Evolutionary conservation across 2,329 filamentous ascomycete species (phyloP).

Genomic region (Fusarium sp.): DNA sequence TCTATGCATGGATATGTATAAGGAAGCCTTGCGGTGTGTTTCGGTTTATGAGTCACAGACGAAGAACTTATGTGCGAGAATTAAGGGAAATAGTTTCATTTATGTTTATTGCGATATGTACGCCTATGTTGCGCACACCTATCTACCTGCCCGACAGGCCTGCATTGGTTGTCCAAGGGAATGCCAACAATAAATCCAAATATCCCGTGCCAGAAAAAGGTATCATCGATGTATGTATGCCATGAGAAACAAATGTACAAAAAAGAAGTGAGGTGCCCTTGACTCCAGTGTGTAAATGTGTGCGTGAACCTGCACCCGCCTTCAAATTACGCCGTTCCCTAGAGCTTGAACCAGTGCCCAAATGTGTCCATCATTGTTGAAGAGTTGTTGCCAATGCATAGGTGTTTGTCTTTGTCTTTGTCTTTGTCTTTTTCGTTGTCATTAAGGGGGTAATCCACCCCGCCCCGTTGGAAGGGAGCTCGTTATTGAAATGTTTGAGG

Average conservation of each 20-base stretch:
- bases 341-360: constrained; percentile 29
- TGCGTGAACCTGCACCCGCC: constrained; percentile 41
- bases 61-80: neutral
- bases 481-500: constrained; percentile 15
- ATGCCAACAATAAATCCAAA: constrained; percentile 28
- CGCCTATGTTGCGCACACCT: constrained; percentile 8
- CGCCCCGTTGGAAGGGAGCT: constrained; percentile 8
- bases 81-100: constrained; percentile 26
- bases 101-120: constrained; percentile 27
- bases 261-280: constrained; percentile 40
- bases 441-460: constrained; percentile 38
- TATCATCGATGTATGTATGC: constrained; percentile 46
- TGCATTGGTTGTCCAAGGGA: constrained; percentile 15
- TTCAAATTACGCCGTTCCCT: constrained; percentile 43
- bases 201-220: constrained; percentile 41
- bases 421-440: constrained; percentile 46
- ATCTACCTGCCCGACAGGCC: constrained; percentile 17
- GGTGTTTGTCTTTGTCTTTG: constrained; percentile 43
- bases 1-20: neutral
- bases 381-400: constrained; percentile 30
- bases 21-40: neutral
- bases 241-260: constrained; percentile 31
- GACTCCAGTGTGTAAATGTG: constrained; percentile 41
- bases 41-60: neutral
- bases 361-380: constrained; percentile 35